Evolutionary conservation across 202 grass and related monocot genomes (phyloP), one percentile per base, ranked within the genome.

Genomic region (Elaeis oleifera): DNA sequence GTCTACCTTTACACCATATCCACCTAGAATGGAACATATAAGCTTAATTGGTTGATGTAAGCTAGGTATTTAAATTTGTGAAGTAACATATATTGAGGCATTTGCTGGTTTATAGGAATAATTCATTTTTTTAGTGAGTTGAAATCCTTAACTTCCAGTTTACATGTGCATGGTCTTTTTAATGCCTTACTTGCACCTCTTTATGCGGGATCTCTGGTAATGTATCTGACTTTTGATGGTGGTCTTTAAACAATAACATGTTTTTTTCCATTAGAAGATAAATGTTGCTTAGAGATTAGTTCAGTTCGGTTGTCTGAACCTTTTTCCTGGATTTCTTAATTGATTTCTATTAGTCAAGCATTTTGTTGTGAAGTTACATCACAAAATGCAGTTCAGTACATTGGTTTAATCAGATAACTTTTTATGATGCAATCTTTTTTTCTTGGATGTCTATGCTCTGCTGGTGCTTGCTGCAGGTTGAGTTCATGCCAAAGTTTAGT

Each of bases 101-200:
- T 69, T n/a, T 23, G 21, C 39, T 75, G 70, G 25, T 50, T n/a
- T 71, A 70, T 71, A 21, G 56, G 56, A 20, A 18, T 60, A 59
- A 22, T 26, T 70, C 68, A 17, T 26, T 70, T 11, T 53, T 60
- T 71, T 72, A 54, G 14, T 53, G 23, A 63, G 60, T 51, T 74
- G 5, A 77, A 51, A 64, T 79, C 92, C 92, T 97, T 97, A 91
- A 89, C 79, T 78, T 67, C 23, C 59, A 73, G 11, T 68, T 58
- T 91, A 97, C 92, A 97, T 81, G 92, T 97, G 3, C 92, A 97
- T 79, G 92, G 92, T 24, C 82, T 97, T 71, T 97, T 97, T 84
- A 97, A 97, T 74, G 84, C 87, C 63, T 77, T 97, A 71, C 69
- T 97, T 66, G 92, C 87, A 16, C 87, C 92, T 39, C 84, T 97